Conservation (phyloP, 352 stramenopile genomes). For the Blastocystis sp. region DNA sequence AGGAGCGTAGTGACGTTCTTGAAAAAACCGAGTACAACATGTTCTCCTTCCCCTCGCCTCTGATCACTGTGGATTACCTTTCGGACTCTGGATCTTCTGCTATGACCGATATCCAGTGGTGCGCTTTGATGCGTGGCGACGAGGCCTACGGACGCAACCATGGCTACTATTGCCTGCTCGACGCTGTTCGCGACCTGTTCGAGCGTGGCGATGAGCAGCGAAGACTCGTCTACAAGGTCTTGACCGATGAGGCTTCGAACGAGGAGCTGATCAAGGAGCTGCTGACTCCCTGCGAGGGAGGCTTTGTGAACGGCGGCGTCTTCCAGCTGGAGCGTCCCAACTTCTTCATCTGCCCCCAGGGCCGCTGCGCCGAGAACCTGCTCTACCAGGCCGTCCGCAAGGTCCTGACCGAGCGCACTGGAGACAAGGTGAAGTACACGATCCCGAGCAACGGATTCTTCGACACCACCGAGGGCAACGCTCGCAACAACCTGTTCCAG, state of each 20-base stretch:
- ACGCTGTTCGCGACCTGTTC: constrained; percentile 55
- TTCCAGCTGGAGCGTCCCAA: constrained; percentile 61
- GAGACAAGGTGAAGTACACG: constrained; percentile 51
- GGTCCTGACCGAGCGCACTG: constrained; percentile 40
- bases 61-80: constrained; percentile 60
- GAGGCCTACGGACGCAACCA: constrained; percentile 59
- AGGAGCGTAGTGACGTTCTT: constrained; percentile 43
- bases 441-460: constrained; percentile 61
- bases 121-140: constrained; percentile 53
- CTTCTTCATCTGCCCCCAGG: constrained; percentile 61
- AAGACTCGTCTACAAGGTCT: constrained; percentile 59
- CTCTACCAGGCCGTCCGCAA: constrained; percentile 25
- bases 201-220: constrained; percentile 57
- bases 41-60: constrained; percentile 61
- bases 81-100: constrained; percentile 60
- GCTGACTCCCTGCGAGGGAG: constrained; percentile 30
- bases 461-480: constrained; percentile 59
- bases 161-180: constrained; percentile 57
- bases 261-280: constrained; percentile 60
- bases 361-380: constrained; percentile 59
- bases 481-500: constrained; percentile 61
- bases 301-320: constrained; percentile 54
- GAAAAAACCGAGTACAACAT: constrained; percentile 61
- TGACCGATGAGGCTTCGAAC: constrained; percentile 37
- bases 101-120: constrained; percentile 61